Conservation (phyloP, 164 flowering plant species). For the Stephania japonica region DNA sequence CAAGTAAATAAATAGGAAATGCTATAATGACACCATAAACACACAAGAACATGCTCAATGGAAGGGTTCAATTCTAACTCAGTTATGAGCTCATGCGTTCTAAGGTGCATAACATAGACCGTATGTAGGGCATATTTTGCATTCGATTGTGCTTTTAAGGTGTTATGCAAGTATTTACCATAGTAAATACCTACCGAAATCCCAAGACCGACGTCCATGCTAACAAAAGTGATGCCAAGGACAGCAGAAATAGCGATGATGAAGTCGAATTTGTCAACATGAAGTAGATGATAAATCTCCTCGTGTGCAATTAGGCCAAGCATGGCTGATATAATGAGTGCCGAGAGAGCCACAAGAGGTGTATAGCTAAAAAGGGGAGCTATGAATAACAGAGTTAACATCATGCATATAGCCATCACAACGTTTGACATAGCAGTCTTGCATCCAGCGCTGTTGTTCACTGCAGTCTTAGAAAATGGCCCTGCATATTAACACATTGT, state of each 20-base stretch:
- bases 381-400: constrained; percentile 61
- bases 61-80: no score
- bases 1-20: not conserved
- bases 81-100: no score
- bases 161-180: no score
- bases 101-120: not conserved
- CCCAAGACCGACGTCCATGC: constrained; percentile 75
- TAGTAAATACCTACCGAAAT: constrained; percentile 41
- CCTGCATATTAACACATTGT: constrained; percentile 35
- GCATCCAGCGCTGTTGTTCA: constrained; percentile 75
- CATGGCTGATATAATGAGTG: constrained; percentile 88
- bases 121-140: no score
- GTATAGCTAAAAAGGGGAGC: constrained; percentile 83
- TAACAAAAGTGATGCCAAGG: constrained; percentile 62
- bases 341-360: constrained; percentile 79
- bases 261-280: constrained; percentile 84
- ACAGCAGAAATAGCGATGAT: constrained; percentile 63
- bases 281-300: constrained; percentile 43
- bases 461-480: constrained; percentile 90
- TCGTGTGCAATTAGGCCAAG: constrained; percentile 68
- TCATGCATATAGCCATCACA: constrained; percentile 63
- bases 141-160: no score
- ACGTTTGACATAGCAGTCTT: constrained; percentile 64
- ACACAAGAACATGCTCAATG: no score
- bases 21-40: no score